Evolutionary conservation across 2,329 filamentous ascomycete species (phyloP).

Genomic region (Aspergillus brasiliensis): DNA sequence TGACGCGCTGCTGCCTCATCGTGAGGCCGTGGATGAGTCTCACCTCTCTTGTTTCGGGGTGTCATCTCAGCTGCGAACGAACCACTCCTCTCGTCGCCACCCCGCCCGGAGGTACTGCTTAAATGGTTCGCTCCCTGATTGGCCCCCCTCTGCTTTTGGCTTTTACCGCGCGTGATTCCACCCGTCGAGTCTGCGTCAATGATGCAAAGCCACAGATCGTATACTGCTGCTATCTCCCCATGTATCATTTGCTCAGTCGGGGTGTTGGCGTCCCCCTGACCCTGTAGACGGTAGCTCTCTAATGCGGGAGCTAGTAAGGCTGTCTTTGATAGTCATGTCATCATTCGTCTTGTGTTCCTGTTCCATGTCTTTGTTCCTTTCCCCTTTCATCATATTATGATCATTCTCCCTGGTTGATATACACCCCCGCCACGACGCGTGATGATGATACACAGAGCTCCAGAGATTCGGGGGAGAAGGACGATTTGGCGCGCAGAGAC

Average conservation of each 20-base stretch:
- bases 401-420: neutral
- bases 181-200: conserved; percentile 11
- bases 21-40: neutral
- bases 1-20: neutral
- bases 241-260: conserved; percentile 13
- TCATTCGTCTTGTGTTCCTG: neutral
- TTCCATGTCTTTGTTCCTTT: neutral
- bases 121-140: conserved; percentile 18
- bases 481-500: conserved; percentile 21
- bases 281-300: neutral
- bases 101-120: conserved; percentile 15
- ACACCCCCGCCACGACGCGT: conserved; percentile 11
- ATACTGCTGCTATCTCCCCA: conserved; percentile 1
- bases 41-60: neutral
- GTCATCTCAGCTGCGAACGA: neutral
- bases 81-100: conserved; percentile 22
- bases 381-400: conserved; percentile 6
- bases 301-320: neutral
- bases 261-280: neutral
- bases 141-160: conserved; percentile 11
- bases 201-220: conserved; percentile 13
- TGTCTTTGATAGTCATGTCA: neutral
- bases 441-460: conserved; percentile 31
- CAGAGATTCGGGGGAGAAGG: conserved; percentile 20
- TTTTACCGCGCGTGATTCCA: conserved; percentile 16